A percentile compares a stretch with the other conserved stretches of the same genome.
These are phyloP conservation scores for Neodidymelliopsis sp. DNA, from an alignment of 2,329 filamentous ascomycete species.

Conservation along the genomic window DNA sequence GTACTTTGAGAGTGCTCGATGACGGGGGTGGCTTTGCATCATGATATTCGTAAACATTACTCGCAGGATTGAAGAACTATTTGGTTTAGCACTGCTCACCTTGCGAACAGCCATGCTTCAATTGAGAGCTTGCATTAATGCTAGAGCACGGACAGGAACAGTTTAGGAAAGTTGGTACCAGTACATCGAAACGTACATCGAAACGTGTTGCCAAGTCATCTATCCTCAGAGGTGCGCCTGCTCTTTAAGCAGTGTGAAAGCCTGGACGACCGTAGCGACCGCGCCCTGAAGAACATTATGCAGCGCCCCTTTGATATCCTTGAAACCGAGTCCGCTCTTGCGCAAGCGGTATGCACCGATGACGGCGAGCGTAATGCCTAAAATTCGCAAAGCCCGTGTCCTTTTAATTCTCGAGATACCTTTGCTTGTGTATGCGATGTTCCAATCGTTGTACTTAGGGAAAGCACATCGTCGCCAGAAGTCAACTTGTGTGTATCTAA, in stretches of 20 bases:
- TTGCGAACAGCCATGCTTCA: too few species aligned
- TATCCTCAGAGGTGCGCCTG: slow-evolving; percentile 1
- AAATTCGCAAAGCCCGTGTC: slow-evolving; percentile 22
- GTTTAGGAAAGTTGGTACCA: too few species aligned
- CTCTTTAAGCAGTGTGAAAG: slow-evolving; percentile 8
- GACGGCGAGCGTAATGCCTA: slow-evolving; percentile 30
- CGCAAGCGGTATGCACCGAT: slow-evolving; percentile 36
- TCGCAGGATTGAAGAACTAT: too few species aligned
- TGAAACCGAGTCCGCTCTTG: slow-evolving; percentile 31
- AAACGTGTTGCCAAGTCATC: neutral
- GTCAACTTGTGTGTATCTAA: slow-evolving; percentile 59
- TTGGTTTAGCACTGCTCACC: too few species aligned
- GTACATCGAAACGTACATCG: too few species aligned
- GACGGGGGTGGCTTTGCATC: slow-evolving; percentile 13
- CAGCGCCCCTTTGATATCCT: slow-evolving; percentile 28
- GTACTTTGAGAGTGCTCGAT: neutral
- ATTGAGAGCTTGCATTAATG: too few species aligned
- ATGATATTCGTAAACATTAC: too few species aligned
- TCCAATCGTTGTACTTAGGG: slow-evolving; percentile 63
- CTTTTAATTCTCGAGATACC: slow-evolving; percentile 50
- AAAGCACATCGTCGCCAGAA: slow-evolving; percentile 61
- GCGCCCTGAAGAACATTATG: slow-evolving; percentile 18
- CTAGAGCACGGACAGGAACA: too few species aligned
- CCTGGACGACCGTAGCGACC: slow-evolving; percentile 15
- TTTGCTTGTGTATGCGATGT: slow-evolving; percentile 58